Conservation (phyloP, 129 eudicot genomes). For the Tanacetum coccineum region DNA sequence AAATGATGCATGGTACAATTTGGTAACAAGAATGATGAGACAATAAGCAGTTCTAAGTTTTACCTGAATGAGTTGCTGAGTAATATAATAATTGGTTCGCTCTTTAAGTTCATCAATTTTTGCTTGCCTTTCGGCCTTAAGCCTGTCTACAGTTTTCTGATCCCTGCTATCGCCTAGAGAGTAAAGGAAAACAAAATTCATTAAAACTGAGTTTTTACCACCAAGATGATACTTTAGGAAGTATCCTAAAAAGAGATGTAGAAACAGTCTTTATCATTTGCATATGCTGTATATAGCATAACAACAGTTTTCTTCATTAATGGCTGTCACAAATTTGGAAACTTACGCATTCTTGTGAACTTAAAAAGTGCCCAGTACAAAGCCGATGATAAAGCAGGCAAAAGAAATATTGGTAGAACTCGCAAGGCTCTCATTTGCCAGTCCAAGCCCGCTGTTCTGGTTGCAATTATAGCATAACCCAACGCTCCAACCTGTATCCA, state of each 20-base stretch:
- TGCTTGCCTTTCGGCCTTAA: slow-evolving; percentile 79
- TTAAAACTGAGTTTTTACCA: neutral
- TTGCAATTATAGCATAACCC: slow-evolving; percentile 71
- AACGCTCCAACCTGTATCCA: slow-evolving; percentile 57
- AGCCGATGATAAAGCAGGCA: slow-evolving; percentile 54
- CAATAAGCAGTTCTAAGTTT: neutral
- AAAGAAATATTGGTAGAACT: slow-evolving; percentile 80
- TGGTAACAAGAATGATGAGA: neutral
- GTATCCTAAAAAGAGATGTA: neutral
- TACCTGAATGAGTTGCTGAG: slow-evolving; percentile 97
- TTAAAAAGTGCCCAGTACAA: slow-evolving; percentile 47
- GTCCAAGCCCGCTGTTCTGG: slow-evolving; percentile 64
- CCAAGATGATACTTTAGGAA: neutral
- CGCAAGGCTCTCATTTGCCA: slow-evolving; percentile 83
- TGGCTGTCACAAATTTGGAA: neutral
- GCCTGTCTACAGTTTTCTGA: slow-evolving; percentile 78
- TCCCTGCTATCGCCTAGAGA: slow-evolving; percentile 68
- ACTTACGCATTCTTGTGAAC: slow-evolving; percentile 71
- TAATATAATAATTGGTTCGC: slow-evolving; percentile 77
- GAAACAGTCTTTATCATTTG: neutral
- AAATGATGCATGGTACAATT: neutral
- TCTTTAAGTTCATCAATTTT: slow-evolving; percentile 97
- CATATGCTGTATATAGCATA: neutral
- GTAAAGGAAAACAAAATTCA: neutral
- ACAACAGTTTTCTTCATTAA: neutral